Base-by-base conservation (phyloP, 2,329 filamentous ascomycete species). In the Phyllosticta citribraziliensis region DNA sequence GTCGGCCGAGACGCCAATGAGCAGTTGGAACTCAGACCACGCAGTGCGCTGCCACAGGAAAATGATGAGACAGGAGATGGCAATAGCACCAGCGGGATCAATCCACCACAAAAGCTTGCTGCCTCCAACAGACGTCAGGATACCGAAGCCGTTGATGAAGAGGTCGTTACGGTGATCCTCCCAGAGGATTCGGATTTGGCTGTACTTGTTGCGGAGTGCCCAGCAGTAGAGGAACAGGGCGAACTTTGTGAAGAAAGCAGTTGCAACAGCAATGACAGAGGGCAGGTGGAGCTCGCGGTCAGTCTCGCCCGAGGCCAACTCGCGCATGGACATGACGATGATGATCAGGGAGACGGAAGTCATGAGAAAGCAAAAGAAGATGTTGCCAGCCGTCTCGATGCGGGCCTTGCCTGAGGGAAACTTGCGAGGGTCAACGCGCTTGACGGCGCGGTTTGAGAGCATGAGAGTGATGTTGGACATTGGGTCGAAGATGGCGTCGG, bases 91-190 rank as follows among this genome's bases (percentile, higher is more conserved):
- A 78, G 89, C 85, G 0, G 94, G 91, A 75, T 99, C 94, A 65
- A 99, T 86, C 90, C 91, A 97, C 93, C 93, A 97, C 63, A 80
- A 79, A 22, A 97, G 79, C 78, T 96, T 95, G 65, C 86, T 85
- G 35, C 94, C 94, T 60, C 91, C 89, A n/a, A 97, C 87, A 2
- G 89, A 93, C 1, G 92, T 97, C 60, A 97, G 75, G 65, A 97
- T 86, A 83, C 88, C 91, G 67, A 96, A 91, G 59, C 91, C 91
- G 73, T 97, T 99, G 81, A 99, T 91, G 68, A 96, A 81, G n/a
- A 99, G 80, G 71, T 99, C 94, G 71, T 99, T 99, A 64, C 94
- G 87, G 77, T 99, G 94, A 70, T 97, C 93, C 74, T 96, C 89
- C 92, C 91, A 97, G 14, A 97, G 79, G 71, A 97, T 97, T 62